Evolutionary conservation across 371 early-diverging fungal species (phyloP).

Genomic region (Encephalitozoon cuniculi): DNA sequence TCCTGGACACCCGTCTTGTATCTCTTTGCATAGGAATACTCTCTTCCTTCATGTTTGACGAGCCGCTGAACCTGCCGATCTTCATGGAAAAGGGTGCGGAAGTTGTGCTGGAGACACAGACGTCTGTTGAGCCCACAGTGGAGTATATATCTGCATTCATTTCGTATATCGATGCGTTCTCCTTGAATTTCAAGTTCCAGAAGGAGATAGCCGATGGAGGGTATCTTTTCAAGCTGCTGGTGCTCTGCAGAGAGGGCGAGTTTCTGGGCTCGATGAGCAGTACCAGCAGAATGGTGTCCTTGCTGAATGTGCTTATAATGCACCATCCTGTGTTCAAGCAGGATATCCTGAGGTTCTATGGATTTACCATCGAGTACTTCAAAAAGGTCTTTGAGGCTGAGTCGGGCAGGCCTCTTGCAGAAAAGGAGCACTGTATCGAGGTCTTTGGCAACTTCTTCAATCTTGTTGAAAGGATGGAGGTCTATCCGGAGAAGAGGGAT

Average conservation of each 20-base stretch:
- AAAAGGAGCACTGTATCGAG: neutral
- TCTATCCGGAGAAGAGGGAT: neutral
- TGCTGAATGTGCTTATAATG: conserved; percentile 6
- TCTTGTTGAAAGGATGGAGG: neutral
- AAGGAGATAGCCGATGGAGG: neutral
- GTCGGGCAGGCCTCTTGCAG: neutral
- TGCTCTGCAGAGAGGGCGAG: neutral
- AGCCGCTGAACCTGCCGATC: neutral
- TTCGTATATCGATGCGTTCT: neutral
- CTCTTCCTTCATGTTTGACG: neutral
- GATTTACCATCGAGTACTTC: neutral
- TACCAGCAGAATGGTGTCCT: neutral
- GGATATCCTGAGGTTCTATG: neutral
- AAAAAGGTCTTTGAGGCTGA: neutral
- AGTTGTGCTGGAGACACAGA: neutral
- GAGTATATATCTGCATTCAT: neutral
- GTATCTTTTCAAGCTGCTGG: neutral
- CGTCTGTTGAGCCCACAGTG: neutral
- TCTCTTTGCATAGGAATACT: neutral
- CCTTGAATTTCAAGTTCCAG: neutral
- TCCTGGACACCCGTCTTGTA: neutral
- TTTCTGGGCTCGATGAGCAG: neutral
- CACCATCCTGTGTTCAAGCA: neutral
- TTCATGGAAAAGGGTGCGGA: neutral
- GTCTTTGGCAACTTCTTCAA: neutral